Conservation (phyloP, 768 basidiomycete genomes). For the Mycena galericulata region DNA sequence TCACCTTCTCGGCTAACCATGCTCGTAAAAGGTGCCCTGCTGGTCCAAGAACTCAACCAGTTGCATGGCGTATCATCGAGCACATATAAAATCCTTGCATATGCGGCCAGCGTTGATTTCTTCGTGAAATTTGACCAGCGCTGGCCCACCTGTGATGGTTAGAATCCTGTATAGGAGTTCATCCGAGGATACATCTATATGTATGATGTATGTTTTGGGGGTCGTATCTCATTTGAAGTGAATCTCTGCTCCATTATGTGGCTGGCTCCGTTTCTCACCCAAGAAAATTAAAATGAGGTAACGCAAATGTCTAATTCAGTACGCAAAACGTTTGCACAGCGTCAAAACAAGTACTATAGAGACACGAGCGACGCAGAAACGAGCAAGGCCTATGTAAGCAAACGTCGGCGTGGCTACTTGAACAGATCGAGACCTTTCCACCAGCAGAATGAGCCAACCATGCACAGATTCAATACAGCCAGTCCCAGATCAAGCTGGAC, state of each 20-base stretch:
- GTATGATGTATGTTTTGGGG: too few relatives aligned
- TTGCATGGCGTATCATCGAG: conserved; percentile 81
- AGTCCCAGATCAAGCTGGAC: conserved; percentile 76
- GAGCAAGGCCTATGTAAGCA: too few relatives aligned
- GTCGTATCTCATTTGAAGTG: too few relatives aligned
- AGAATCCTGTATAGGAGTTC: neutral
- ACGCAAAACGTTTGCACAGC: too few relatives aligned
- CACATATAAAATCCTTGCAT: conserved; percentile 58
- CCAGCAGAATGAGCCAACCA: conserved; percentile 70
- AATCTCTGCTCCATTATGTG: too few relatives aligned
- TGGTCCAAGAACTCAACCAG: conserved; percentile 70
- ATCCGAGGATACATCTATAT: conserved; percentile 2
- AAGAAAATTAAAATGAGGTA: too few relatives aligned
- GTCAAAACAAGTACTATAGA: too few relatives aligned
- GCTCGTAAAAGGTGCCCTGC: conserved; percentile 86
- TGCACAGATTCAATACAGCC: conserved; percentile 65
- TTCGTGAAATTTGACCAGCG: conserved; percentile 5
- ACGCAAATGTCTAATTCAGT: too few relatives aligned
- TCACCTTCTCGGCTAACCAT: conserved; percentile 33
- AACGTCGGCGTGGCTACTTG: too few relatives aligned
- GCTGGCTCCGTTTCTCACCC: too few relatives aligned
- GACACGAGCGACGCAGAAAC: too few relatives aligned
- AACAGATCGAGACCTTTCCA: conserved; percentile 69
- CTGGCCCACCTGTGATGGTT: neutral
- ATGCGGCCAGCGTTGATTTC: conserved; percentile 23